Conservation (phyloP, 2,329 filamentous ascomycete species). For the Exserohilum turcica region DNA sequence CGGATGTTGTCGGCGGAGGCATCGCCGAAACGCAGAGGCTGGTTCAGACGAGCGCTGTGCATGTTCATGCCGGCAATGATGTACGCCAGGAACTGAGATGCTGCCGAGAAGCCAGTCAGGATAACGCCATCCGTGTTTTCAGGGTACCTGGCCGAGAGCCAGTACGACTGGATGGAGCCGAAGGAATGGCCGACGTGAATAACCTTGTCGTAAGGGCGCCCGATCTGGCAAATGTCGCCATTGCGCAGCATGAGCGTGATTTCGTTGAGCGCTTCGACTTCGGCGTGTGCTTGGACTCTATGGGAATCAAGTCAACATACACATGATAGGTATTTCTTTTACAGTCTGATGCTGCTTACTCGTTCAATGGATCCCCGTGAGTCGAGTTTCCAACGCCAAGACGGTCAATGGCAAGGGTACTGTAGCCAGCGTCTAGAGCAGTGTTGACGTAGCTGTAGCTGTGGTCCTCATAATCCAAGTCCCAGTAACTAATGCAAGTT, state of each 20-base stretch:
- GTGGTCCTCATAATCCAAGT: conserved; percentile 61
- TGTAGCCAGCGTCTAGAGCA: conserved; percentile 62
- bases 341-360: conserved; percentile 30
- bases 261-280: conserved; percentile 62
- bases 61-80: conserved; percentile 57
- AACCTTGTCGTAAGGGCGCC: conserved; percentile 50
- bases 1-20: conserved; percentile 20
- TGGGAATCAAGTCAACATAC: not conserved
- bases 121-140: conserved; percentile 62
- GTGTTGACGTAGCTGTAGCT: conserved; percentile 67
- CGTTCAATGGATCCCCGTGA: conserved; percentile 63
- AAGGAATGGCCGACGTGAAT: conserved; percentile 69
- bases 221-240: conserved; percentile 53
- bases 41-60: conserved; percentile 52
- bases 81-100: conserved; percentile 50
- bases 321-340: too few relatives aligned
- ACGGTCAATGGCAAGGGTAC: conserved; percentile 66
- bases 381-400: conserved; percentile 65
- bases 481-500: conserved; percentile 60
- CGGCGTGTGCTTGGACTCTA: conserved; percentile 60
- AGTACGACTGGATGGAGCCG: conserved; percentile 64
- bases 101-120: conserved; percentile 64
- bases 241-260: conserved; percentile 59
- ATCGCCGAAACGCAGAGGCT: conserved; percentile 50
- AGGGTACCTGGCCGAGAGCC: conserved; percentile 59